These are phyloP conservation scores for Stagonosporopsis tanaceti DNA, from an alignment of 2,329 filamentous ascomycete species.

Conservation along the genomic window DNA sequence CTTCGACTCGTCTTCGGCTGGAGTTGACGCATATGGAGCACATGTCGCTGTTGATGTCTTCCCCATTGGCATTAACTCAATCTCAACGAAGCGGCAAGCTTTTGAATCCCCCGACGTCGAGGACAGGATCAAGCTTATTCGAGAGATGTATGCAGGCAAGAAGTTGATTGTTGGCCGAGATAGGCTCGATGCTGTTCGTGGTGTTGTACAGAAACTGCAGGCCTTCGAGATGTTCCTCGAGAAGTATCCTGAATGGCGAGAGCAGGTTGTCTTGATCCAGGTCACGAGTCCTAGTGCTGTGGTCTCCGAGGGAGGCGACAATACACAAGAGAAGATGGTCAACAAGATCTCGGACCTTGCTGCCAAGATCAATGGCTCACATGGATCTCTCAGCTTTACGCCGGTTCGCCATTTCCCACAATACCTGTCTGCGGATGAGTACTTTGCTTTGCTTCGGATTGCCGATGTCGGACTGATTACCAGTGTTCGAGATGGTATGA, in stretches of 20 bases:
- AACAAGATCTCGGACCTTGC: conserved; percentile 91
- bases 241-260: conserved; percentile 88
- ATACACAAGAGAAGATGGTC: conserved; percentile 79
- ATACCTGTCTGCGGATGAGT: conserved; percentile 88
- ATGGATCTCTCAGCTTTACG: conserved; percentile 85
- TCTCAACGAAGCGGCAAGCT: conserved; percentile 76
- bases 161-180: conserved; percentile 96
- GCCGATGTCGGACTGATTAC: conserved; percentile 95
- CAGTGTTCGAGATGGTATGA: conserved; percentile 96
- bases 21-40: conserved; percentile 87
- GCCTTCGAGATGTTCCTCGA: conserved; percentile 93
- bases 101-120: conserved; percentile 75
- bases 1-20: conserved; percentile 85
- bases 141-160: conserved; percentile 82
- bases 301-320: conserved; percentile 74
- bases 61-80: conserved; percentile 92
- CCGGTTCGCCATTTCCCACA: conserved; percentile 96
- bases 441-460: conserved; percentile 89
- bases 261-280: conserved; percentile 92
- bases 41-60: conserved; percentile 93
- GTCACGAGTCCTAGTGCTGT: conserved; percentile 88
- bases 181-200: conserved; percentile 89
- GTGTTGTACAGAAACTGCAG: conserved; percentile 94
- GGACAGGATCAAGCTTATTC: conserved; percentile 75
- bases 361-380: conserved; percentile 88